Base-by-base conservation (phyloP, 2,329 filamentous ascomycete genomes). In the Pyrenochaeta sp. region DNA sequence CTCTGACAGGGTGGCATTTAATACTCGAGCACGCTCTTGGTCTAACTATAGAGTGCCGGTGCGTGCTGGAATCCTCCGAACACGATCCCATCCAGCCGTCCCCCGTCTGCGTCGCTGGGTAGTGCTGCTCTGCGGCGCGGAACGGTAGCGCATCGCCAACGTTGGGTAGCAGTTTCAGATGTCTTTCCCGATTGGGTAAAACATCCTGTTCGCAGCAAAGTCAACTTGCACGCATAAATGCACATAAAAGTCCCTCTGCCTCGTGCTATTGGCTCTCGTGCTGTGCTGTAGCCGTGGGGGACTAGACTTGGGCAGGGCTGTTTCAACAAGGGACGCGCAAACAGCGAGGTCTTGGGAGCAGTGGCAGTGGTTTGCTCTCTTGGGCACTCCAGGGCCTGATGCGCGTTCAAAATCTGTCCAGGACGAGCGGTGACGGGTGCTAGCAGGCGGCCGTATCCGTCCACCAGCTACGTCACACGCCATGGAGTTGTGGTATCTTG, bases 181-280 rank as follows among this genome's bases (percentile, higher is more conserved):
- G 18, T 20, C 33, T 29, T 5, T 43, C 36, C 30, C 55, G 23
- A 56, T 58, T 58, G 56, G 56, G 52, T 45, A 47, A 41, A 21
- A 40, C 33, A 45, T 21, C 12, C 6, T 46, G 33, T 30, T 51
- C 20, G 50, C 52, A 27, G 44, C 21, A 32, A 42, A 37, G 29
- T 51, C 52, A 51, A 15, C 18, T 3, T 18, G n/a, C 17, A 21
- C 18, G 36, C 36, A 39, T 39, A 18, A 5, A 23, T 18, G 20
- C 17, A 39, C 21, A 39, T 20, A 14, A 39, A 2, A 23, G 6
- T 20, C 2, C 4, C 6, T 14, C 20, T 37, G 35, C 2, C 35
- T 20, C 17, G 35, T 18, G 18, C 33, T 17, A 27, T 37, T 37
- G 17, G 17, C 7, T 15, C 7, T 37, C 35, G 5, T 4, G 17